Percentiles rank a stretch among this genome's conserved stretches.
These are phyloP conservation scores for Lachancea dasiensis DNA, from an alignment of 805 yeast genomes.

Conservation along the genomic window DNA sequence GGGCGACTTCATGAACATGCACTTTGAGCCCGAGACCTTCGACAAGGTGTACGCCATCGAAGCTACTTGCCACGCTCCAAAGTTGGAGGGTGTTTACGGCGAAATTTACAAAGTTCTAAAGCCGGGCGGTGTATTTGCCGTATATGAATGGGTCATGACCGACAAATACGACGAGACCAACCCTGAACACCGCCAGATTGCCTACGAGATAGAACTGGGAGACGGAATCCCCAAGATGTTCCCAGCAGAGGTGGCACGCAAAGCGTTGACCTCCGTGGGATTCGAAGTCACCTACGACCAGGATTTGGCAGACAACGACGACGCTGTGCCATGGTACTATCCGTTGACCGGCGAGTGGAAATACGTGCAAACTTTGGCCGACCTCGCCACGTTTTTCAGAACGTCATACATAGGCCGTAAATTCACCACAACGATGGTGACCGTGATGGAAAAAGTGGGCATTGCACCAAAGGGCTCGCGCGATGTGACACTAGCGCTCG, in stretches of 20 bases:
- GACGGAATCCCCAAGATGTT: constrained; percentile 99
- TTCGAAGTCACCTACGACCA: constrained; percentile 68
- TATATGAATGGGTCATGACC: constrained; percentile 99
- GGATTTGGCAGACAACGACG: constrained; percentile 79
- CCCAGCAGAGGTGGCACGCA: constrained; percentile 73
- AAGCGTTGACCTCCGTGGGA: constrained; percentile 82
- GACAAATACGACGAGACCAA: constrained; percentile 82
- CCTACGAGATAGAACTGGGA: constrained; percentile 96
- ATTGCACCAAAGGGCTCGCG: constrained; percentile 89
- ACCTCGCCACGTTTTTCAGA: constrained; percentile 79
- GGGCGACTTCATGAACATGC: constrained; percentile 99
- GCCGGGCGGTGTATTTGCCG: constrained; percentile 98
- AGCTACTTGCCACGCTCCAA: constrained; percentile 98
- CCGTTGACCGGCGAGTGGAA: constrained; percentile 94
- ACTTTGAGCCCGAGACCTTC: constrained; percentile 80
- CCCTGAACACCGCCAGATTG: constrained; percentile 86
- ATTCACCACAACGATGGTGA: constrained; percentile 73
- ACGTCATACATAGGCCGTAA: constrained; percentile 82
- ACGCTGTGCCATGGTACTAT: constrained; percentile 94
- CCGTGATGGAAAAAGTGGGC: constrained; percentile 76
- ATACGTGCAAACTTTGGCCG: constrained; percentile 72
- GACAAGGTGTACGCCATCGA: constrained; percentile 98
- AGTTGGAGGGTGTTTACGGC: constrained; percentile 88
- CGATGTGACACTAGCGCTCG: constrained; percentile 87
- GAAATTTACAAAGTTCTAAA: constrained; percentile 93